Evolutionary conservation across 352 stramenopile genomes (phyloP), one percentile per base, ranked within the genome.

Genomic region (Plasmopara muralis): DNA sequence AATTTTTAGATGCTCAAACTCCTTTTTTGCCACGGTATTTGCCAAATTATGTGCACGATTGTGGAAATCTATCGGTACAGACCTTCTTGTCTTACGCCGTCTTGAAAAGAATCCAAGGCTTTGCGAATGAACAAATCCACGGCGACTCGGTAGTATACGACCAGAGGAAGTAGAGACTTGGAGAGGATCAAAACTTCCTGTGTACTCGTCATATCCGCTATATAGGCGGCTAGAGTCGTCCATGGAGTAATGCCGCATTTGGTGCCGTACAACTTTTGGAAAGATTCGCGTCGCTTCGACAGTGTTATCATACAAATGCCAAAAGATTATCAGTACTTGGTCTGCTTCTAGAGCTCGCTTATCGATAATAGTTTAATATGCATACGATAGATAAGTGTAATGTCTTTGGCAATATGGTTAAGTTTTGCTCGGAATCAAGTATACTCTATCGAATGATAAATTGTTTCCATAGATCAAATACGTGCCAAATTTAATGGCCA

Each of bases 201-300:
- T 61, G 39, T 85, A 87, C 60, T 89, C 78, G 51, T 89, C 74
- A 50, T 87, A 87, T 16, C 72, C 74, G 48, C 50, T 65, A 47
- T 60, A 64, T 5, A 35, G 31, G 7, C 41, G 25, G 4, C 38
- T 41, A 31, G 48, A 49, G 30, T 56, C 52, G 7, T 61, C 49
- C 49, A 41, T 50, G 30, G 50, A 58, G 43, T 70, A 64, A 47
- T 50, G 54, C 16, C 43, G 52, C 64, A 70, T 62, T 9, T 35
- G 28, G 16, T 13, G 6, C 8, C 14, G 25, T 41, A 16, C 31
- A 33, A 57, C 59, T 50, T 31, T 48, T 51, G 25, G 57, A n/a
- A 37, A 54, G 41, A 54, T 64, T 62, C 38, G 55, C 58, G 56
- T 49, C 50, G 55, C 25, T 68, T 68, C 57, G 14, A 31, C 18